Conservation (phyloP, 768 basidiomycete genomes). For the Phlebiopsis flavidoalba region DNA sequence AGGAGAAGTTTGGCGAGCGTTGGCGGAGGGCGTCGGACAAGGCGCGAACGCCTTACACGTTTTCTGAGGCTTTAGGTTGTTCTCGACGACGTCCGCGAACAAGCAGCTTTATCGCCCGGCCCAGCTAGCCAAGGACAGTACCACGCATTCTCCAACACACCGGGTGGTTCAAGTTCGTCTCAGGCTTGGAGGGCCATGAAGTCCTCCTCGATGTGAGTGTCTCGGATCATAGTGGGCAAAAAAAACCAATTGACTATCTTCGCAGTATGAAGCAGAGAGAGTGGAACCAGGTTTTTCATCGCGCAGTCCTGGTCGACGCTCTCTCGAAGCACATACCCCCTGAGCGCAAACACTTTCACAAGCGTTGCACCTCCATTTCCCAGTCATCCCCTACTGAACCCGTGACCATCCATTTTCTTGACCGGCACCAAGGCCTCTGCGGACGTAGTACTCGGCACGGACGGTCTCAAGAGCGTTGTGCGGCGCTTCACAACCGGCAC, state of each 20-base stretch:
- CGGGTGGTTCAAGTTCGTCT: conserved; percentile 3
- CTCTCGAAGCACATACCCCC: conserved; percentile 40
- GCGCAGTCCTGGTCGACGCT: conserved; percentile 39
- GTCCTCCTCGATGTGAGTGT: conserved; percentile 3
- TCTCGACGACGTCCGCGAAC: conserved; percentile 1
- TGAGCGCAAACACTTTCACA: conserved; percentile 41
- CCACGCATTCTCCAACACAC: not conserved
- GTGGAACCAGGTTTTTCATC: not conserved
- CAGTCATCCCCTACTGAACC: no score
- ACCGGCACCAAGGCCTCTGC: conserved; percentile 42
- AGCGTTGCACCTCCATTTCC: conserved; percentile 31
- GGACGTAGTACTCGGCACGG: conserved; percentile 43
- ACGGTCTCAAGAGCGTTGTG: conserved; percentile 31
- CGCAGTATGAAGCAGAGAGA: not conserved
- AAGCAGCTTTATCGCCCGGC: not conserved
- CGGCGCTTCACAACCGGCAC: conserved; percentile 34
- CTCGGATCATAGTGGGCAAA: not conserved
- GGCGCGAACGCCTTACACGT: conserved; percentile 7
- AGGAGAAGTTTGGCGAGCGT: conserved; percentile 11
- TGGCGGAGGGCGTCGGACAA: conserved; percentile 7
- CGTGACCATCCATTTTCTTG: conserved; percentile 38
- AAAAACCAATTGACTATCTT: not conserved
- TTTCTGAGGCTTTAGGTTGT: conserved; percentile 1
- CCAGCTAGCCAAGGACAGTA: not conserved
- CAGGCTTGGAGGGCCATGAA: conserved; percentile 2